A percentile compares a stretch with the other conserved stretches of the same genome.
Evolutionary conservation across 495 filamentous ascomycete genomes (phyloP).

Genomic region (Neurospora tetrasperma): DNA sequence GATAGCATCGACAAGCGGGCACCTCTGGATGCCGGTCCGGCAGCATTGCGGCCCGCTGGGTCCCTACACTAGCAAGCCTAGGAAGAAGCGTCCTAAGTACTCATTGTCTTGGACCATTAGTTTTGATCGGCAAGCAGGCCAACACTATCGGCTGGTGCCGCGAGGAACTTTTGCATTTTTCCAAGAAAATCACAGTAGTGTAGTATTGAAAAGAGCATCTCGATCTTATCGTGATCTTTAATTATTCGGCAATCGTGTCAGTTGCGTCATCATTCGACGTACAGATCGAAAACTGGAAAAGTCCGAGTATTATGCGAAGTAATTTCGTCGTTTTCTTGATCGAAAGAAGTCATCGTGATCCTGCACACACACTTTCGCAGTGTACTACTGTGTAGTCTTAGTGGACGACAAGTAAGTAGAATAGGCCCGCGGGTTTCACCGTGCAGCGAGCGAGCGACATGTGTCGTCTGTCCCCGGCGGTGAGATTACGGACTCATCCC

Average conservation of each 20-base stretch:
- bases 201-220: not conserved
- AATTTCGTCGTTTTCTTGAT: not conserved
- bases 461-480: not conserved
- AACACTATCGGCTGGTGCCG: constrained; percentile 93
- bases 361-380: not conserved
- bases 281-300: not conserved
- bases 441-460: not conserved
- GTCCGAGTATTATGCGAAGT: not conserved
- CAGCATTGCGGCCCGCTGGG: constrained; percentile 67
- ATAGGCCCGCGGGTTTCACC: not conserved
- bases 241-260: not conserved
- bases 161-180: constrained; percentile 62
- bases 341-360: not conserved
- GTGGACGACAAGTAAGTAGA: too few species aligned
- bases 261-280: not conserved
- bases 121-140: constrained; percentile 80
- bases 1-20: constrained; percentile 38
- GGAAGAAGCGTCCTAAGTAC: constrained; percentile 67
- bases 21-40: constrained; percentile 50
- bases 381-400: not conserved
- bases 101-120: constrained; percentile 65
- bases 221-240: not conserved
- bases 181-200: not conserved
- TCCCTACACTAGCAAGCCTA: constrained; percentile 31
- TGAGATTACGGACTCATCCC: not conserved